These are phyloP conservation scores for Coemansia sp. DNA, from an alignment of 192 early-diverging fungal genomes.

Conservation along the genomic window DNA sequence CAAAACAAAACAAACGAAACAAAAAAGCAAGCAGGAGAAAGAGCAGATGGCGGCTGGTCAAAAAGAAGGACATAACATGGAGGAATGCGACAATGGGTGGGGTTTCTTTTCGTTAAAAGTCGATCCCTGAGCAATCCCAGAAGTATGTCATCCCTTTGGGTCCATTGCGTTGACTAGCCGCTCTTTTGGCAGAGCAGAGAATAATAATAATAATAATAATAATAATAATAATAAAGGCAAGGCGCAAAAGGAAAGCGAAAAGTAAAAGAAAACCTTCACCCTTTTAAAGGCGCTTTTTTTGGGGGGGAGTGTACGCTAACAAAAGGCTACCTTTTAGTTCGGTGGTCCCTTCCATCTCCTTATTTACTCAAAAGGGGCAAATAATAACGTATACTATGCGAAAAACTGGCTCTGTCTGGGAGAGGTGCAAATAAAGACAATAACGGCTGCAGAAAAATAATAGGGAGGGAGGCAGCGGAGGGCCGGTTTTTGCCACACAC, in stretches of 20 bases:
- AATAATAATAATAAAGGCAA: neutral
- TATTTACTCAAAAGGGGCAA: neutral
- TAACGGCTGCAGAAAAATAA: conserved; percentile 6
- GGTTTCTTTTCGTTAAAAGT: neutral
- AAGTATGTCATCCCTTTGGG: neutral
- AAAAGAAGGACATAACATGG: neutral
- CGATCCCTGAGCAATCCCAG: conserved; percentile 8
- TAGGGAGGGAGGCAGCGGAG: conserved; percentile 15
- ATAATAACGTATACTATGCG: neutral
- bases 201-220: too few species aligned
- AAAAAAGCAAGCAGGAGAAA: neutral
- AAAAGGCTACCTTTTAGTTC: neutral
- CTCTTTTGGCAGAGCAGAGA: neutral
- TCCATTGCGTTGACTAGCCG: neutral
- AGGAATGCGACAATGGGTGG: neutral
- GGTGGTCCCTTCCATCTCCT: neutral
- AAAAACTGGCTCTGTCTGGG: neutral
- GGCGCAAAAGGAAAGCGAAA: neutral
- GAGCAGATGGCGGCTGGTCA: neutral
- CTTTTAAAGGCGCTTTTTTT: neutral
- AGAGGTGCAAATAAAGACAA: conserved; percentile 4
- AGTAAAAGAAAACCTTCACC: neutral
- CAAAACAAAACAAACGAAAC: too few species aligned
- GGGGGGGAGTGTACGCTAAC: neutral
- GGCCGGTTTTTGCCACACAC: neutral